phyloP scores from a whole-genome alignment of 2,329 filamentous ascomycete species.

The Penicillium glabrum region DNA sequence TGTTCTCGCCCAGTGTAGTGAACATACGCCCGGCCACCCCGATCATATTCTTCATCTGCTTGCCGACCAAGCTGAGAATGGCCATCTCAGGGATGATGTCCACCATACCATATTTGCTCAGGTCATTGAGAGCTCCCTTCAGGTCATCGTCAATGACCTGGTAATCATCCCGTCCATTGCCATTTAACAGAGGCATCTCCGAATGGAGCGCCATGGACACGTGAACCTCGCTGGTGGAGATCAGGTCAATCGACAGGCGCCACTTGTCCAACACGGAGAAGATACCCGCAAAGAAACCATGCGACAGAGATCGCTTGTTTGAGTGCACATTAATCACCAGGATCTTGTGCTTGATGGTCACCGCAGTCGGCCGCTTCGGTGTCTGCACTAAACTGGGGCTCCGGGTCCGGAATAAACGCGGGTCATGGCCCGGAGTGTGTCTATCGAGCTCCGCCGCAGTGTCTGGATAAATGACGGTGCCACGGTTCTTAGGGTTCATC shows the following conservation, averaged over 20 bases:
- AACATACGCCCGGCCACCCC: constrained; percentile 95
- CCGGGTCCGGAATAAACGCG: constrained; percentile 52
- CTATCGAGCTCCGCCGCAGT: constrained; percentile 52
- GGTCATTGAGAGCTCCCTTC: constrained; percentile 65
- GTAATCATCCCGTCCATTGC: constrained; percentile 48
- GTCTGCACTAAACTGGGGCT: constrained; percentile 52
- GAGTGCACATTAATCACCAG: constrained; percentile 97
- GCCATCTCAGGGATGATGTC: constrained; percentile 91
- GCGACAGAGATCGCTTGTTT: constrained; percentile 92
- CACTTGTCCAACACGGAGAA: constrained; percentile 88
- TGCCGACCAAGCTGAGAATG: constrained; percentile 89
- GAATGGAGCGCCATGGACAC: constrained; percentile 96
- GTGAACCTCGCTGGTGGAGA: constrained; percentile 94
- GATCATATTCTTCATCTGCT: constrained; percentile 96
- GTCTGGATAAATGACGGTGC: constrained; percentile 74
- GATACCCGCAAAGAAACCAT: constrained; percentile 92
- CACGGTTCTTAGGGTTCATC: constrained; percentile 63
- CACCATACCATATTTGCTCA: constrained; percentile 81
- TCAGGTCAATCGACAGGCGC: constrained; percentile 88
- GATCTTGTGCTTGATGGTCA: constrained; percentile 97
- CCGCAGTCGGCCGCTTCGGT: constrained; percentile 77
- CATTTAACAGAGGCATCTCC: constrained; percentile 58
- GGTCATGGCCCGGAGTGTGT: constrained; percentile 56
- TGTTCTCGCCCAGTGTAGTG: constrained; percentile 85
- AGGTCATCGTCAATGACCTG: constrained; percentile 64